A percentile compares a stretch with the other conserved stretches of the same genome.
Evolutionary conservation across 257 asterid species (phyloP).

Genomic region (Solanum gandarillasii): DNA sequence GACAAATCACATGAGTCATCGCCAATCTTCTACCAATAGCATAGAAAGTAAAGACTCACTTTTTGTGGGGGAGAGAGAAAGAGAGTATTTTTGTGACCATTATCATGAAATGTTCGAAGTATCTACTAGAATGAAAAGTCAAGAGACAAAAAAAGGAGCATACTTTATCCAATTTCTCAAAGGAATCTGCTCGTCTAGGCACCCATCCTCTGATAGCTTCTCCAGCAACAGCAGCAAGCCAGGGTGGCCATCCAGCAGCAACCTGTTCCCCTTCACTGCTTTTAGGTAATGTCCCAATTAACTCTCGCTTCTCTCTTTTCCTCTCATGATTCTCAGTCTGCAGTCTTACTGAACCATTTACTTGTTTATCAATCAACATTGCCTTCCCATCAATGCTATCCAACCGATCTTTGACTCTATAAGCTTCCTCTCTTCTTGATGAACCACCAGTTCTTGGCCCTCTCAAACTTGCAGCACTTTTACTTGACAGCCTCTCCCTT

Average conservation of each 20-base stretch:
- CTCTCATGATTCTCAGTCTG: constrained; percentile 49
- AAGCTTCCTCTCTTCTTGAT: constrained; percentile 54
- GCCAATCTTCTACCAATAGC: not conserved
- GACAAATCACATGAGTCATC: not conserved
- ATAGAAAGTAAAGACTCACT: not conserved
- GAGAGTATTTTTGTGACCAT: not conserved
- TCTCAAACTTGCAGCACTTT: constrained; percentile 36
- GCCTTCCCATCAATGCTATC: constrained; percentile 52
- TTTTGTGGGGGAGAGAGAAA: not conserved
- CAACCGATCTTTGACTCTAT: constrained; percentile 43
- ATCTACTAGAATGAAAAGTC: not conserved
- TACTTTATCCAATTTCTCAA: constrained; percentile 87
- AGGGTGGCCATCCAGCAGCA: constrained; percentile 96
- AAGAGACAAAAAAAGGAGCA: constrained; percentile 2
- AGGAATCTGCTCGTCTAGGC: constrained; percentile 85
- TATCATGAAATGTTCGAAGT: not conserved
- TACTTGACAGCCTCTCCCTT: constrained; percentile 51
- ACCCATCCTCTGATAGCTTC: constrained; percentile 96
- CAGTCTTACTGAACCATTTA: constrained; percentile 48
- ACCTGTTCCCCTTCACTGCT: constrained; percentile 75
- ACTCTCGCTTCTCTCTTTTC: constrained; percentile 59
- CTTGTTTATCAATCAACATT: constrained; percentile 49
- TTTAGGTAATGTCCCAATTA: constrained; percentile 38
- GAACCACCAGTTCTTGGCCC: constrained; percentile 36
- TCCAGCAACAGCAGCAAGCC: constrained; percentile 92